Evolutionary conservation across 306 rosid genomes (phyloP).

Genomic region (Coriaria nepalensis): DNA sequence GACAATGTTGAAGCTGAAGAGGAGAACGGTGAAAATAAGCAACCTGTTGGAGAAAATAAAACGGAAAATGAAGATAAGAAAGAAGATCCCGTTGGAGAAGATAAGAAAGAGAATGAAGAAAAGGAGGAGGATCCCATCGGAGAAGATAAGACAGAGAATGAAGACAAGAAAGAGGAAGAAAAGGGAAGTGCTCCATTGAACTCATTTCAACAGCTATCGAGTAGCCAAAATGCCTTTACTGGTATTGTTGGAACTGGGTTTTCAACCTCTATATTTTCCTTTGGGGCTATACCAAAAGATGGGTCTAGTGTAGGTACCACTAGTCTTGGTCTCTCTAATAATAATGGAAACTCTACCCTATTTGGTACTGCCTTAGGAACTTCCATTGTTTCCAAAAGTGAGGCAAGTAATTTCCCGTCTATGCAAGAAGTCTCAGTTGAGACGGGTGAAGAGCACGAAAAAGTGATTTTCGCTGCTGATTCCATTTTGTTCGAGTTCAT

Average conservation of each 20-base stretch:
- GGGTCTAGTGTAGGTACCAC: constrained; percentile 32
- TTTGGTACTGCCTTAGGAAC: constrained; percentile 37
- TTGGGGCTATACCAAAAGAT: constrained; percentile 47
- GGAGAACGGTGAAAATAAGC: constrained; percentile 6
- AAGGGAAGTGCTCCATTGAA: constrained; percentile 43
- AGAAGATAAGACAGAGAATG: constrained; percentile 31
- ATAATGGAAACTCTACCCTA: constrained; percentile 49
- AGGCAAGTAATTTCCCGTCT: constrained; percentile 38
- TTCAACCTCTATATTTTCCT: constrained; percentile 65
- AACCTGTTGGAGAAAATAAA: constrained; percentile 11
- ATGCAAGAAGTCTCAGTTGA: constrained; percentile 76
- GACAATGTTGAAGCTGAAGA: constrained; percentile 17
- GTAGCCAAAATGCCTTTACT: constrained; percentile 89
- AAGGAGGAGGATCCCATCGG: constrained; percentile 8
- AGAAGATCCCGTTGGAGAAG: constrained; percentile 11
- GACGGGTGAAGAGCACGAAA: constrained; percentile 92
- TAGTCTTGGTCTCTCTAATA: constrained; percentile 49
- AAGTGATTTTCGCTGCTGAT: constrained; percentile 55
- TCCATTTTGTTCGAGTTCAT: constrained; percentile 61
- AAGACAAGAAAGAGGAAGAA: constrained; percentile 16
- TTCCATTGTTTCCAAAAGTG: constrained; percentile 42
- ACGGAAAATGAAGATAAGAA: constrained; percentile 4
- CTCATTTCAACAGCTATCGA: constrained; percentile 82
- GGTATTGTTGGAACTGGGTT: constrained; percentile 89
- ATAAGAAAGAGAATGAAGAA: constrained; percentile 23